These are phyloP conservation scores for Brachypodium distachyon DNA, from an alignment of 202 grass and related monocot genomes.

Conservation along the genomic window DNA sequence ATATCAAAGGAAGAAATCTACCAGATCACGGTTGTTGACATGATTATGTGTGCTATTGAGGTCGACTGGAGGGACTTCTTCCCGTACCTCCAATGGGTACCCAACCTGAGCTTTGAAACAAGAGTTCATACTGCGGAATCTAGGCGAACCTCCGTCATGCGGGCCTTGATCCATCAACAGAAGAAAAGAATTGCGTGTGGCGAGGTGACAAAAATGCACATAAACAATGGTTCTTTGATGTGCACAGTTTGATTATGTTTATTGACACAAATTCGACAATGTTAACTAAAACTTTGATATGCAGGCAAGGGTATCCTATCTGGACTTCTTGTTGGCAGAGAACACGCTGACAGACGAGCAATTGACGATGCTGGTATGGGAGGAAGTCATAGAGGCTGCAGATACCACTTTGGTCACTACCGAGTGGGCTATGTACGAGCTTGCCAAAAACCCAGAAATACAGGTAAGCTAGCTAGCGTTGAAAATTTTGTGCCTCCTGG, in stretches of 20 bases:
- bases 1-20: constrained; percentile 54
- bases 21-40: constrained; percentile 40
- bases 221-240: no score
- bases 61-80: constrained; percentile 94
- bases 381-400: constrained; percentile 64
- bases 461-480: constrained; percentile 36
- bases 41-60: constrained; percentile 65
- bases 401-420: constrained; percentile 68
- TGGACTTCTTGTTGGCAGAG: constrained; percentile 61
- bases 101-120: constrained; percentile 56
- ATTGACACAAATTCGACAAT: no score
- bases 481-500: no score
- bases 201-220: constrained; percentile 36
- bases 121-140: constrained; percentile 30
- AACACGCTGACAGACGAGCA: constrained; percentile 58
- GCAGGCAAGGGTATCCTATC: constrained; percentile 53
- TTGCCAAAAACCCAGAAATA: constrained; percentile 55
- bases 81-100: constrained; percentile 74
- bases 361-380: constrained; percentile 54
- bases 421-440: constrained; percentile 89
- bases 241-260: no score
- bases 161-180: constrained; percentile 55
- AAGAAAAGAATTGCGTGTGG: constrained; percentile 45
- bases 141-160: constrained; percentile 38
- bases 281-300: not conserved